Evolutionary conservation across 106 monocot genomes (phyloP), one percentile per base, ranked within the genome.

Genomic region (Narthecium ossifragum): DNA sequence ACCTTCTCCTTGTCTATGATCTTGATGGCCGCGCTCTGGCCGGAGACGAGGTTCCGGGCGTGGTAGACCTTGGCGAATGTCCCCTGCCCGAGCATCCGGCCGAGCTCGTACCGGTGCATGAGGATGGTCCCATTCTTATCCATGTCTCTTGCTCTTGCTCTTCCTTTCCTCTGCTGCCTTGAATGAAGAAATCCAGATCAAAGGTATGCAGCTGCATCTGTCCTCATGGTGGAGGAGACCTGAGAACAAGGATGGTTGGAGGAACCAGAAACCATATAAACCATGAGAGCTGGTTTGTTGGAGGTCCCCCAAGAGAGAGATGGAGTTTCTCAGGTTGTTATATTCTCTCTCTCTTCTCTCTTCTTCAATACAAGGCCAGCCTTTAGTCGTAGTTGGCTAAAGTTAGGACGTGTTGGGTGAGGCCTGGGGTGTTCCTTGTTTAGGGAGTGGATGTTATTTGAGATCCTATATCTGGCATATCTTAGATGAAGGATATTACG

Each of bases 31-130:
- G 79, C 84, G 30, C 67, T 68, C 38, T 72, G 67, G 31, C 68
- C 61, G 10, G 70, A 59, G 41, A 60, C 15, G 15, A 84, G 29
- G 41, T 64, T 84, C 33, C 71, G 62, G 0, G 75, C 84, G 14
- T 75, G 67, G 79, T 72, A 84, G 3, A 84, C 84, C 62, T 84
- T 84, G 1, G 78, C 83, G 15, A 84, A 84, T 25, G 74, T 84
- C 17, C 83, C 83, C 39, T 84, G 84, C 6, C 84, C 84, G 8
- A 79, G 59, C 17, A 84, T 17, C 31, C 63, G 40, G 1, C 84
- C 84, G 4, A 84, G 55, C 55, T 84, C 84, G 28, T 84, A 84
- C 20, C 79, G 58, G 36, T 75, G 75, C 84, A 84, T 84, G 15
- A 84, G 55, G 34, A 84, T 71, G 20, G 53, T 4, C 15, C 60